Conservation (phyloP, 1,139 yeast genomes). For the Nematodospora anomalae region DNA sequence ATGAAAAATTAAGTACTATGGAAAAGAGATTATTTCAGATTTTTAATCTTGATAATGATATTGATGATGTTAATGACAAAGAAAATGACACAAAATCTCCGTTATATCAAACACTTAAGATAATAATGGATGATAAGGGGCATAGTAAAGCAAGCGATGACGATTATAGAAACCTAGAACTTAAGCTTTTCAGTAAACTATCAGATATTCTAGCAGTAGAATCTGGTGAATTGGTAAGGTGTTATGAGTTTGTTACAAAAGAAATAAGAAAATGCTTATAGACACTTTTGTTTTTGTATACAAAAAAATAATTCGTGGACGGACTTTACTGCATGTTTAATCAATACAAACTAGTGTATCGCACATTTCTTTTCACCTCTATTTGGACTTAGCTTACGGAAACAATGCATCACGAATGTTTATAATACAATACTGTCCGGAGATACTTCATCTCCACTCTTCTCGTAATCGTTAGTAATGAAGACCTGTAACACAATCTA, state of each 20-base stretch:
- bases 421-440: too few species aligned
- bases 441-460: too few species aligned
- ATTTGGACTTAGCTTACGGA: too few species aligned
- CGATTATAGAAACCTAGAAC: conserved; percentile 1
- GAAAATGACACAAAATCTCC: conserved; percentile 2
- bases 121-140: conserved; percentile 3
- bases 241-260: conserved; percentile 2
- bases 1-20: conserved; percentile 27
- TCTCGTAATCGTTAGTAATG: too few species aligned
- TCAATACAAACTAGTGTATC: too few species aligned
- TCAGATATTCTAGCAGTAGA: conserved; percentile 6
- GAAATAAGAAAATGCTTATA: conserved; percentile 3
- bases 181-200: conserved; percentile 6
- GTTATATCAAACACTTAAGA: conserved; percentile 3
- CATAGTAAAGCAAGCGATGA: neutral
- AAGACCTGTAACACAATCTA: too few species aligned
- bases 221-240: conserved; percentile 1
- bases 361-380: too few species aligned
- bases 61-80: conserved; percentile 2
- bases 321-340: too few species aligned
- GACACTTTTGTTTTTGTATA: too few species aligned
- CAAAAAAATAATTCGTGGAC: too few species aligned
- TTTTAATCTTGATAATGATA: conserved; percentile 25
- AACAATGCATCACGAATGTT: too few species aligned
- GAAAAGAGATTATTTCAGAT: conserved; percentile 38